Percentiles rank a stretch among this genome's conserved stretches.
phyloP scores from a whole-genome alignment of 78 protist genomes.

The Tieghemostelium lacteum region DNA sequence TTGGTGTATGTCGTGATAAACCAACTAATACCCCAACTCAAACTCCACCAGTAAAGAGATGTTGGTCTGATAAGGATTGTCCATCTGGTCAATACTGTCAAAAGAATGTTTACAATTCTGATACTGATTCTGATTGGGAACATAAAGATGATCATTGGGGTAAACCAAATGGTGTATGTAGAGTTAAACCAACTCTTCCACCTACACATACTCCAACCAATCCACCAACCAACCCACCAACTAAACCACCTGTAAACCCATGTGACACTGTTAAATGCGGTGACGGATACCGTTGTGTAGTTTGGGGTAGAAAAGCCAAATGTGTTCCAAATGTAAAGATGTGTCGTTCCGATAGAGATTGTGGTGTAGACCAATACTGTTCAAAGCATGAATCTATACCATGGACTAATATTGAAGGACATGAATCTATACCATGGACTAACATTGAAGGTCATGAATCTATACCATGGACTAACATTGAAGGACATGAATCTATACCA shows the following conservation, averaged over 20 bases:
- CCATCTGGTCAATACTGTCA: background rate
- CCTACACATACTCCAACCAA: background rate
- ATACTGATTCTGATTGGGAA: no score
- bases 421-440: no score
- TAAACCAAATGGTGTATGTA: no score
- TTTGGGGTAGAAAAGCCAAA: no score
- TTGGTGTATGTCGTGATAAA: background rate
- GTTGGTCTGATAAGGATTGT: background rate
- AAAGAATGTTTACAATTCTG: no score
- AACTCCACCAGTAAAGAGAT: background rate
- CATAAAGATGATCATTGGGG: no score
- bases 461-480: no score
- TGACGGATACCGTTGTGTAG: background rate
- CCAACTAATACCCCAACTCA: background rate
- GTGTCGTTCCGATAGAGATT: background rate
- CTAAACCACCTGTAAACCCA: background rate
- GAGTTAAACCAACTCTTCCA: background rate
- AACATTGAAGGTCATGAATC: no score
- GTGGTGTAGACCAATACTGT: background rate
- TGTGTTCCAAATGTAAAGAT: background rate
- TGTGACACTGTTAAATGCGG: conserved; percentile 15
- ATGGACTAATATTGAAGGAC: no score
- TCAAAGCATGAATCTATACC: background rate
- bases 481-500: no score
- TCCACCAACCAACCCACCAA: conserved; percentile 6